Base-by-base conservation (phyloP, 208 protist species). In the Dictyostelium gargantuum region DNA sequence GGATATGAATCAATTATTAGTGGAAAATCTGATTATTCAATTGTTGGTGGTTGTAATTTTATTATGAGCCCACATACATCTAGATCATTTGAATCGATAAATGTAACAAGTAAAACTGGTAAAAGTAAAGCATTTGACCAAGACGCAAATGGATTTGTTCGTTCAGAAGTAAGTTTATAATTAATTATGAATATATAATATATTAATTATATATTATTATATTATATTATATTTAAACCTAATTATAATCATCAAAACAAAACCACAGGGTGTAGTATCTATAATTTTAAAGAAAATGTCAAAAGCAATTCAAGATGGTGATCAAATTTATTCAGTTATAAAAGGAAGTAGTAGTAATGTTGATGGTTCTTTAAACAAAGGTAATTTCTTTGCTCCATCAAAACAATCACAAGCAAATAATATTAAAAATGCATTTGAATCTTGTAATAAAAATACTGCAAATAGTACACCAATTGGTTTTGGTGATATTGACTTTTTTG, bases 121-220 rank as follows among this genome's bases (percentile, higher is more conserved):
- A 68, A 81, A 19, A 97, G 97, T 75, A 86, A 84, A 82, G 86
- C 96, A 26, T 97, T 97, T 44, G 97, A 97, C 84, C 91, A 76
- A 19, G 26, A 46, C 29, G 97, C 97, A 9, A 86, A 98, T 81
- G 97, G 97, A 35, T 98, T 97, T 89, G 96, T 94, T 10, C 84
- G 97, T 46, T 93, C 89, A 48, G 97, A 98, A 91, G 97, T 96
- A 56, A 26, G 48, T 72, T 21, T 26, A 96, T 21, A 8, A 56
- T 21, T 52, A 19, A 52, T 52, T 3, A 19, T 92, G 91, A 42
- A 63, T 92, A 96, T 15, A 46, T n/a, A n/a, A n/a, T n/a, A n/a
- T n/a, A n/a, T n/a, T n/a, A n/a, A n/a, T n/a, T n/a, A n/a, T n/a
- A n/a, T n/a, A n/a, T n/a, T n/a, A n/a, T n/a, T n/a, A n/a, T n/a